Evolutionary conservation across 768 basidiomycete genomes (phyloP), one percentile per base, ranked within the genome.

Genomic region (Obba rivulosa): DNA sequence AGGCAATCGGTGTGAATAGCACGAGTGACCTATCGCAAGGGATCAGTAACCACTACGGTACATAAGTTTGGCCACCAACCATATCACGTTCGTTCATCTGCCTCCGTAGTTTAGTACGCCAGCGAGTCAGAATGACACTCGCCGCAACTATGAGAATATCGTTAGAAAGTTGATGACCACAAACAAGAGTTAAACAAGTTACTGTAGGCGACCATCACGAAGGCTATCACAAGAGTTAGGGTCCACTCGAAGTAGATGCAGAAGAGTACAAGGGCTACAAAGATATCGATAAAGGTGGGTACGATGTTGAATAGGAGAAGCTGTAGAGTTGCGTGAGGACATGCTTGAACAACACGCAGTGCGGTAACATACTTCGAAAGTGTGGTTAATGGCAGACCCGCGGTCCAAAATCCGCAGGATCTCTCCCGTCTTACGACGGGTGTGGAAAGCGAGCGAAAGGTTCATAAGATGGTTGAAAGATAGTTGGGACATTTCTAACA

Each of bases 401-500:
- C 90, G 80, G 55, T 88, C 85, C 20, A 92, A 73, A 41, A 92
- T 88, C 18, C 86, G 79, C 11, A 92, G 73, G 9, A 92, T 75
- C 60, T 93, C 90, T 22, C 91, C 92, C 2, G 92, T 90, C 70
- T 87, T 92, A 41, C 83, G 76, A 46, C 77, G 84, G 4, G 80
- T 87, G 62, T 86, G 91, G 77, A 85, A 92, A 4, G 85, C 77
- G 54, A 93, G 82, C 1, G 88, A 89, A 3, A 97, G 79, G 52
- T 90, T 87, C 9, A 97, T 74, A 2, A 96, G 68, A 59, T 95
- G 93, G 51, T 92, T 80, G 67, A 88, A 90, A 9, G 91, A 86
- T 45, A 93, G 71, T 57, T 82, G 76, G 1, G 85, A 85, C 91
- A 95, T 93, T 66, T 90, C 88, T 83, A 56, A 10, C 22, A 23